Base-by-base conservation (phyloP, 805 yeast species). In the Diddensiella santjacobensis region DNA sequence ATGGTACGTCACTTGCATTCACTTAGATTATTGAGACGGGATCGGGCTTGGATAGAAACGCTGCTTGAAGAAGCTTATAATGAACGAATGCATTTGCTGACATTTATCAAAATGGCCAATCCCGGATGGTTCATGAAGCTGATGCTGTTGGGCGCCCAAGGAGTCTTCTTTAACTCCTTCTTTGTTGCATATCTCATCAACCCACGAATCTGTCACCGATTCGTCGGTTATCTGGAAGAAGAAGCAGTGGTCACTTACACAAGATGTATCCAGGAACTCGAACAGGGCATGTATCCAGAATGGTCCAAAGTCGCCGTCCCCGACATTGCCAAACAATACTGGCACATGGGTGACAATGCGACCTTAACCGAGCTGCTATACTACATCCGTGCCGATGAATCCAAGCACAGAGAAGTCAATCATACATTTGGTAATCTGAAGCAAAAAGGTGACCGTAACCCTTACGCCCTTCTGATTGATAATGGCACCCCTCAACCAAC, bases 341-440 rank as follows among this genome's bases (percentile, higher is more conserved):
- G 87, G 87, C 72, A 76, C 17, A 70, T 84, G 69, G 58, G 58
- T 37, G 73, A 73, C 24, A 59, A 78, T 20, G 71, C 83, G 22
- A 67, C 78, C 2, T 75, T 83, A 65, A 70, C 71, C 50, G 87
- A 83, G 53, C 71, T 84, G 60, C 69, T 84, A 41, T 71, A 73
- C 50, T 73, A 80, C 55, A 70, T 84, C 20, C 74, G 89, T 53
- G 90, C 90, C 1, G 90, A 83, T 59, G 90, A 83, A 64, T 83
- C 87, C 36, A 83, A 83, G 62, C 89, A 83, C 61, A 73, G 90
- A 64, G 90, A 84, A 59, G 89, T 84, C 23, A 84, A 83, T 66
- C 90, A 83, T 58, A 84, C 89, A 0, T 74, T 83, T 59, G 89
- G 86, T 11, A 83, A 83, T 58, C 71, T 83, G 56, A 62, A 71